phyloP scores from a whole-genome alignment of 345 rosid genomes.

The Fremontodendron californicum region DNA sequence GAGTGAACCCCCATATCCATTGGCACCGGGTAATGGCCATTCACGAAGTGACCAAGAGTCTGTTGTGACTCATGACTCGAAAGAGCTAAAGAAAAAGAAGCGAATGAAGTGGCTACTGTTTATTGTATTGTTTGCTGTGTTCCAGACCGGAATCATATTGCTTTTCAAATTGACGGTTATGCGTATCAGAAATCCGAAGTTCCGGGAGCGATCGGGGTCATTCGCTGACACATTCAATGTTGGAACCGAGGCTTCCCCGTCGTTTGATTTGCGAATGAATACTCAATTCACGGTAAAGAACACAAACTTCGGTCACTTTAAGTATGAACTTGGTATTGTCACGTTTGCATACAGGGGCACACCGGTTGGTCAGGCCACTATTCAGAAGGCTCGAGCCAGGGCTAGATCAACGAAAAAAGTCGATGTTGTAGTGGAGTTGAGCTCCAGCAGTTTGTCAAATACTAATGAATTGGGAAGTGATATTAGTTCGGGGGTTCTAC shows the following conservation, averaged over 20 bases:
- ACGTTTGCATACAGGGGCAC: slow-evolving; percentile 2
- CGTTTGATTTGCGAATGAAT: background rate
- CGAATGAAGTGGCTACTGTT: slow-evolving; percentile 7
- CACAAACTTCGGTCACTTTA: slow-evolving; percentile 6
- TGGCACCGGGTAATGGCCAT: background rate
- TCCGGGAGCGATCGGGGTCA: background rate
- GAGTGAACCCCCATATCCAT: slow-evolving; percentile 6
- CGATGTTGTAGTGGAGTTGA: background rate
- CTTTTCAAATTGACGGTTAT: background rate
- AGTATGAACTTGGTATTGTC: background rate
- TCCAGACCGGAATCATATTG: slow-evolving; percentile 9
- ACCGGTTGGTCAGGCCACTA: background rate
- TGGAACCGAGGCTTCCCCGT: background rate
- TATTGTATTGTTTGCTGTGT: background rate
- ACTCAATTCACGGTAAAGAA: slow-evolving; percentile 8
- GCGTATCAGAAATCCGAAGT: background rate
- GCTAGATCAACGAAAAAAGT: slow-evolving; percentile 5
- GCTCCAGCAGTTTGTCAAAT: background rate
- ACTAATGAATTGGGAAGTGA: background rate
- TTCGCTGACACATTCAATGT: background rate
- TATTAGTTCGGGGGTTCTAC: background rate
- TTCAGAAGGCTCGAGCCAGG: background rate
- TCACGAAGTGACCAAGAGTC: background rate
- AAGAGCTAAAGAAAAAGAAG: background rate
- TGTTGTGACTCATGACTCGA: background rate